phyloP scores from a whole-genome alignment of 225 moss, liverwort and hornwort species.

The Thuidium tamariscinum region DNA sequence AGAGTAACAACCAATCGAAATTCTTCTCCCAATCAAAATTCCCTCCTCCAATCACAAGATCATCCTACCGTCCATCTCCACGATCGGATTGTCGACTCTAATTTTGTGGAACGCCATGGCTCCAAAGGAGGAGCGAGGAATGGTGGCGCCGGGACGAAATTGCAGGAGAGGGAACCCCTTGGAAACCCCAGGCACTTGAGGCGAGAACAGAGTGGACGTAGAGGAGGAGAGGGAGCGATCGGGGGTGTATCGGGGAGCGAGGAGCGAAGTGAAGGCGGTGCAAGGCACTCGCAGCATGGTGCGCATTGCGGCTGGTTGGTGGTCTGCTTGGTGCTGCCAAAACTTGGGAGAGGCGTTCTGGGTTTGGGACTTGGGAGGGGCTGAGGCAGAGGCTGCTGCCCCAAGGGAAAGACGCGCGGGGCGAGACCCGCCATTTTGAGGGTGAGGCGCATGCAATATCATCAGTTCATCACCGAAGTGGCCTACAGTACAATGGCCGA shows the following conservation, averaged over 20 bases:
- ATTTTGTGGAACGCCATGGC: conserved; percentile 79
- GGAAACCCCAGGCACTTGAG: background rate
- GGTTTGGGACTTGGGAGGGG: background rate
- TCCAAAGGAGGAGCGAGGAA: conserved; percentile 10
- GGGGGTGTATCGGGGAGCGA: background rate
- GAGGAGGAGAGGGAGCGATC: background rate
- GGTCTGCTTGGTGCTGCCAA: background rate
- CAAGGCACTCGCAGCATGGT: conserved; percentile 22
- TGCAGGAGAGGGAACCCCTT: background rate
- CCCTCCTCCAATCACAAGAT: background rate
- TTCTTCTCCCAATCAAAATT: background rate
- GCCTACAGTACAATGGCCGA: background rate
- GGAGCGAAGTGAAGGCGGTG: conserved; percentile 4
- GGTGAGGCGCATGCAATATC: background rate
- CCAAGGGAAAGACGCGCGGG: background rate
- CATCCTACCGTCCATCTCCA: conserved; percentile 83
- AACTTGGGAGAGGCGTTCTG: background rate
- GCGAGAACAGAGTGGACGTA: background rate
- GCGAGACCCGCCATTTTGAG: background rate
- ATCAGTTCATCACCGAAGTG: background rate
- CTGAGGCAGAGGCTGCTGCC: background rate
- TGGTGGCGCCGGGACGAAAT: background rate
- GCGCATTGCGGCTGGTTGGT: background rate
- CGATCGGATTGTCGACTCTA: conserved; percentile 81
- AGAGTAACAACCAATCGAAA: background rate